phyloP scores from a whole-genome alignment of 1,139 yeast species.

The Suhomyces kunorum region DNA sequence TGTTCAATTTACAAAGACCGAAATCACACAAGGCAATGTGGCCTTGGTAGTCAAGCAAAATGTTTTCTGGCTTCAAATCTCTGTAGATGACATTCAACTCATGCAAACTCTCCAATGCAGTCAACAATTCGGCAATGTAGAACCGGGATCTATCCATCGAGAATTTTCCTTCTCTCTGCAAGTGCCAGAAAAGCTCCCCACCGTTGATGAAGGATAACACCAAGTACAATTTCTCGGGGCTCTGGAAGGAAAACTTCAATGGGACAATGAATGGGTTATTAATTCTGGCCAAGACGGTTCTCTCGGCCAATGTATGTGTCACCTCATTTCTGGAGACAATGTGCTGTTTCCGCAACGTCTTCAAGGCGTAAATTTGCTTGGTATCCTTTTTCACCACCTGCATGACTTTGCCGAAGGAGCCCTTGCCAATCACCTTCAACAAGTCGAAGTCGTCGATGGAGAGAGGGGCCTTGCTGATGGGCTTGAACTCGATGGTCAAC shows the following conservation, averaged over 20 bases:
- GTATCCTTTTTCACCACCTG: constrained; percentile 96
- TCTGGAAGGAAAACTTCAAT: constrained; percentile 89
- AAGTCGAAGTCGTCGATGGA: constrained; percentile 90
- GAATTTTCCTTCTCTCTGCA: constrained; percentile 88
- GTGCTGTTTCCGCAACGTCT: constrained; percentile 90
- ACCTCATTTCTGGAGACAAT: constrained; percentile 94
- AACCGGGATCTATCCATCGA: constrained; percentile 87
- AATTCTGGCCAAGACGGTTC: constrained; percentile 90
- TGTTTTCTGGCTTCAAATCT: constrained; percentile 94
- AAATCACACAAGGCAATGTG: constrained; percentile 97
- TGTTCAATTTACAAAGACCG: constrained; percentile 91
- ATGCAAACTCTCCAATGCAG: constrained; percentile 91
- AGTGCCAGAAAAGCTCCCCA: constrained; percentile 93
- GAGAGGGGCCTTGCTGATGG: constrained; percentile 59
- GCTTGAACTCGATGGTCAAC: constrained; percentile 76
- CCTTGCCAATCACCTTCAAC: constrained; percentile 93
- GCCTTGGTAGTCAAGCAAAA: constrained; percentile 89
- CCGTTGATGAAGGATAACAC: constrained; percentile 95
- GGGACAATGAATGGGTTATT: constrained; percentile 99
- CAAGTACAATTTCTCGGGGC: constrained; percentile 88
- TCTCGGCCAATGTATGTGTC: constrained; percentile 92
- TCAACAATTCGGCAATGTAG: constrained; percentile 88
- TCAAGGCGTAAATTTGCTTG: constrained; percentile 88
- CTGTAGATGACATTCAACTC: constrained; percentile 89
- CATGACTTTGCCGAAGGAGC: constrained; percentile 98